phyloP scores from a whole-genome alignment of 768 basidiomycete genomes.

The Hericium erinaceus region DNA sequence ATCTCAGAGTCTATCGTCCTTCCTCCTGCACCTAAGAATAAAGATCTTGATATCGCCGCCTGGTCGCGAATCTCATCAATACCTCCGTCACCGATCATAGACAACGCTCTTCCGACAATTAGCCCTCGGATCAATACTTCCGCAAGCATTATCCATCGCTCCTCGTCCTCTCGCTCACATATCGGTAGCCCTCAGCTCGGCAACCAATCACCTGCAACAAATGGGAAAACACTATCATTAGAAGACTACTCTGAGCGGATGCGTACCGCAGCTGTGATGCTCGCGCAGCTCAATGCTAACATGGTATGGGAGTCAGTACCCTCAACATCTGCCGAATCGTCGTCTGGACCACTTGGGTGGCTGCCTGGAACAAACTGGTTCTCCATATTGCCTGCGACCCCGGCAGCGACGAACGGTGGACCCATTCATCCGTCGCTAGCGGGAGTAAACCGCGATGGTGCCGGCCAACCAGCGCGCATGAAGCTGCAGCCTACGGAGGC shows the following conservation, averaged over 20 bases:
- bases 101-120: slow-evolving; percentile 11
- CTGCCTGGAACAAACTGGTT: slow-evolving; percentile 21
- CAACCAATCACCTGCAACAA: slow-evolving; percentile 3
- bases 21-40: slow-evolving; percentile 78
- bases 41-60: slow-evolving; percentile 74
- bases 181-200: slow-evolving; percentile 5
- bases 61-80: slow-evolving; percentile 58
- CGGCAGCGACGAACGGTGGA: slow-evolving; percentile 6
- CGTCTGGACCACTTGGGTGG: slow-evolving; percentile 19
- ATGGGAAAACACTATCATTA: slow-evolving; percentile 46
- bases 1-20: slow-evolving; percentile 79
- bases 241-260: slow-evolving; percentile 99
- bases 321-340: slow-evolving; percentile 6
- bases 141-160: not conserved
- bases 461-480: slow-evolving; percentile 35
- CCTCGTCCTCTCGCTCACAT: slow-evolving; percentile 4
- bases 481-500: slow-evolving; percentile 78
- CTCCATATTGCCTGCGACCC: slow-evolving; percentile 7
- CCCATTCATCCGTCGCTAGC: slow-evolving; percentile 25
- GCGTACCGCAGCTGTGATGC: slow-evolving; percentile 97
- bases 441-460: slow-evolving; percentile 15
- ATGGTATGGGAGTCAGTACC: slow-evolving; percentile 47
- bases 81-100: slow-evolving; percentile 37
- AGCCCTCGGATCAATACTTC: not conserved
- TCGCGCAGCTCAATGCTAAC: slow-evolving; percentile 88